Conservation (phyloP, 805 yeast species). For the Scheffersomyces coipomensis region DNA sequence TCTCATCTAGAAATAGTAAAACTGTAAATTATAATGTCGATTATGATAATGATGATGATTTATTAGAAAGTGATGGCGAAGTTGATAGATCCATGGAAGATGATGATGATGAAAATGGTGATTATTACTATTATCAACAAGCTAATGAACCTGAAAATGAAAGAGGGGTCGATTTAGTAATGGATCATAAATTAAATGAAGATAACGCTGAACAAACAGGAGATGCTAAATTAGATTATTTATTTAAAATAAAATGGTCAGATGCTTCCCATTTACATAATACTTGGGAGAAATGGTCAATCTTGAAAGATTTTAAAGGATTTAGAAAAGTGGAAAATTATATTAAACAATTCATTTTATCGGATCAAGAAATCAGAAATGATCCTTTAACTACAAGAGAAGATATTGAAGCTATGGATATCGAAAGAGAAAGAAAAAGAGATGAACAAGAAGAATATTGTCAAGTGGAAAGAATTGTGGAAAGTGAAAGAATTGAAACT, state of each 20-base stretch:
- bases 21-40: conserved; percentile 79
- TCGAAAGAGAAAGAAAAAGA: conserved; percentile 79
- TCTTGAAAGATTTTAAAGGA: conserved; percentile 61
- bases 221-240: conserved; percentile 59
- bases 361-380: conserved; percentile 71
- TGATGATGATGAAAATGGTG: conserved; percentile 29
- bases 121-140: conserved; percentile 34
- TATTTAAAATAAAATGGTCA: conserved; percentile 78
- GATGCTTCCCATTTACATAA: conserved; percentile 89
- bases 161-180: conserved; percentile 34
- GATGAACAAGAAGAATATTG: conserved; percentile 85
- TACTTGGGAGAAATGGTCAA: conserved; percentile 80
- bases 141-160: conserved; percentile 32
- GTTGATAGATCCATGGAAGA: conserved; percentile 11
- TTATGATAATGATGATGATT: conserved; percentile 58
- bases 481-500: conserved; percentile 67
- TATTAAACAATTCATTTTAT: conserved; percentile 70
- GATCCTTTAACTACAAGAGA: conserved; percentile 86
- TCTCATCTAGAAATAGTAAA: conserved; percentile 68
- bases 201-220: conserved; percentile 40
- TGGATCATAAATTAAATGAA: conserved; percentile 38
- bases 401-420: conserved; percentile 90
- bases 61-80: conserved; percentile 45
- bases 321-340: conserved; percentile 86
- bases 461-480: conserved; percentile 86